Conservation (phyloP, 257 asterid species). For the Jaltomata sinuosa region DNA sequence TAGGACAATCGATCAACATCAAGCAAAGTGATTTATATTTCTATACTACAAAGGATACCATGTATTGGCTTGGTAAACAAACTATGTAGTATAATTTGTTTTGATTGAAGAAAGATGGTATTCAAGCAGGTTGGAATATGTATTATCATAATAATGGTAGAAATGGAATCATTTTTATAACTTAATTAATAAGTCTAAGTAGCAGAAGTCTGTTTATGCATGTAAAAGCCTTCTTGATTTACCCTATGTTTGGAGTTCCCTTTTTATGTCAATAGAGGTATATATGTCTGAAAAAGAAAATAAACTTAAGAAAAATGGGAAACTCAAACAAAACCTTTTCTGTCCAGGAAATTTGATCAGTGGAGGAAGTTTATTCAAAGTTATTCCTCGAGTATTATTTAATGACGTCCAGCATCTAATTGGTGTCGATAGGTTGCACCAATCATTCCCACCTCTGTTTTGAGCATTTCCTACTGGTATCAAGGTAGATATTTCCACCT, state of each 20-base stretch:
- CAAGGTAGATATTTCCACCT: neutral
- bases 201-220: too few species aligned
- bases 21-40: neutral
- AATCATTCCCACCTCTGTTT: neutral
- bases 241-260: neutral
- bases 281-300: neutral
- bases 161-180: too few species aligned
- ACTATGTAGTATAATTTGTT: neutral
- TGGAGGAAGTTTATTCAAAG: neutral
- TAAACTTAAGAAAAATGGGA: neutral
- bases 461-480: neutral
- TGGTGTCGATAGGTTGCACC: neutral
- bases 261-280: neutral
- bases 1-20: neutral
- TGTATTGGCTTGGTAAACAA: neutral
- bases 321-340: neutral
- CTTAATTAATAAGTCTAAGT: too few species aligned
- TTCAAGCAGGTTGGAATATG: too few species aligned
- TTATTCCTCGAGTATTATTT: neutral
- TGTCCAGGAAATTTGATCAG: neutral
- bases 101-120: neutral
- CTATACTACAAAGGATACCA: neutral
- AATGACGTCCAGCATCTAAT: neutral
- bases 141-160: too few species aligned
- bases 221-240: neutral